Percentiles rank a stretch among this genome's conserved stretches.
These are phyloP conservation scores for Ceratocystiopsis minuta DNA, from an alignment of 2,329 filamentous ascomycete genomes.

Conservation along the genomic window DNA sequence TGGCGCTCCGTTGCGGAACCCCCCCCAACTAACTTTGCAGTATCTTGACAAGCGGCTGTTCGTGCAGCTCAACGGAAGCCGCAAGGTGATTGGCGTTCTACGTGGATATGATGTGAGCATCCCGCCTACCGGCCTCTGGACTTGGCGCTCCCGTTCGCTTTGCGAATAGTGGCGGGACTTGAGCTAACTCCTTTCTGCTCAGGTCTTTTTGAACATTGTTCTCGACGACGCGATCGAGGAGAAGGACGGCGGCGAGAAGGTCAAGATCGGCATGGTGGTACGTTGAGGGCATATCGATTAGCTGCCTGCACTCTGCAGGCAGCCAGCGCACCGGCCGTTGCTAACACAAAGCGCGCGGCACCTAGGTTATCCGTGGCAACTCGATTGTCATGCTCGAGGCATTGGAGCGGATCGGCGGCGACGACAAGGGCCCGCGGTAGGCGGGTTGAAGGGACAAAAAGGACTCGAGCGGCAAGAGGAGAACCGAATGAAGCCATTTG, in stretches of 20 bases:
- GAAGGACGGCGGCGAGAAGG: conserved; percentile 80
- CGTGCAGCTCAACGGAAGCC: conserved; percentile 91
- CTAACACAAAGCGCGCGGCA: not conserved
- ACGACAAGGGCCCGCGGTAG: conserved; percentile 21
- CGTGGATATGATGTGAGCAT: conserved; percentile 80
- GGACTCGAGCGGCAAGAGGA: not conserved
- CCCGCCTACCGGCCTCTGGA: not conserved
- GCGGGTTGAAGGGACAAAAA: not conserved
- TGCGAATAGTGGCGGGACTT: no score
- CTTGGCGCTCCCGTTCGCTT: no score
- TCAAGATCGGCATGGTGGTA: conserved; percentile 82
- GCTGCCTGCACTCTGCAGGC: no score
- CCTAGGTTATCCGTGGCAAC: conserved; percentile 87
- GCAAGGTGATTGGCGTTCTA: conserved; percentile 87
- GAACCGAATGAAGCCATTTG: not conserved
- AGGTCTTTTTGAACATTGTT: conserved; percentile 98
- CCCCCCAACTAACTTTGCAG: conserved; percentile 25
- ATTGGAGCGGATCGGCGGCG: conserved; percentile 47
- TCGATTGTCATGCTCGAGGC: conserved; percentile 96
- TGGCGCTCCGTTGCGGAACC: no score
- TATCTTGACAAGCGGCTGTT: conserved; percentile 99
- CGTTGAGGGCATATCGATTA: conserved; percentile 13
- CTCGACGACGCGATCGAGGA: conserved; percentile 94
- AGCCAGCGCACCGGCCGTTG: conserved; percentile 11
- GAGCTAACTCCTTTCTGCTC: not conserved